Evolutionary conservation across 805 yeast genomes (phyloP).

Genomic region (Lachancea thermotolerans): DNA sequence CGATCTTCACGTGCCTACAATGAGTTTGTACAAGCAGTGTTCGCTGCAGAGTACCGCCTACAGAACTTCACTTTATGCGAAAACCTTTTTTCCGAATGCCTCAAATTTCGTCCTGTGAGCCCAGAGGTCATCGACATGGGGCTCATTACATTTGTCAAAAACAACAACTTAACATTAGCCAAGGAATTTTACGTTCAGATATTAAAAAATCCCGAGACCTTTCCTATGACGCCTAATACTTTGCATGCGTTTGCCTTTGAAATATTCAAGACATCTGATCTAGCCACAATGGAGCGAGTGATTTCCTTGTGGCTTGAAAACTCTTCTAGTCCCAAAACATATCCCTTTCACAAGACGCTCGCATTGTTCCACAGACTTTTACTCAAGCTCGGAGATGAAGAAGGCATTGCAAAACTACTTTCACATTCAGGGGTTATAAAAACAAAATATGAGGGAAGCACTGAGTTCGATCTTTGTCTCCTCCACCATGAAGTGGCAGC

Average conservation of each 20-base stretch:
- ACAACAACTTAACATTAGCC: conserved; percentile 24
- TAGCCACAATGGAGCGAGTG: conserved; percentile 16
- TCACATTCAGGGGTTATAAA: conserved; percentile 11
- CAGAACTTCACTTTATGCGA: conserved; percentile 22
- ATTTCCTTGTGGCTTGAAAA: conserved; percentile 23
- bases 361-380: conserved; percentile 20
- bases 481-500: conserved; percentile 13
- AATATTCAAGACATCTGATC: conserved; percentile 15
- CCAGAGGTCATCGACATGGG: conserved; percentile 21
- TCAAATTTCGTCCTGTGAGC: conserved; percentile 18
- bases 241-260: conserved; percentile 17
- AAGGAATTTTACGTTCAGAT: conserved; percentile 28
- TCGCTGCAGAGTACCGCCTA: conserved; percentile 16
- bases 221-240: conserved; percentile 18
- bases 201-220: conserved; percentile 25
- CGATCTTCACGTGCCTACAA: conserved; percentile 1
- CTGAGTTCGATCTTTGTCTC: conserved; percentile 13
- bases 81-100: conserved; percentile 23
- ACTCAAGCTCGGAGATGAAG: conserved; percentile 9
- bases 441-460: conserved; percentile 14
- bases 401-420: conserved; percentile 12
- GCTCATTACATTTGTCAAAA: conserved; percentile 22
- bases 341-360: conserved; percentile 12
- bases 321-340: conserved; percentile 3
- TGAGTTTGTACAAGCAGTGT: conserved; percentile 13